A percentile compares a stretch with the other conserved stretches of the same genome.
Conservation (phyloP, 2,329 filamentous ascomycete genomes). For the Calcarisporium arbuscula region DNA sequence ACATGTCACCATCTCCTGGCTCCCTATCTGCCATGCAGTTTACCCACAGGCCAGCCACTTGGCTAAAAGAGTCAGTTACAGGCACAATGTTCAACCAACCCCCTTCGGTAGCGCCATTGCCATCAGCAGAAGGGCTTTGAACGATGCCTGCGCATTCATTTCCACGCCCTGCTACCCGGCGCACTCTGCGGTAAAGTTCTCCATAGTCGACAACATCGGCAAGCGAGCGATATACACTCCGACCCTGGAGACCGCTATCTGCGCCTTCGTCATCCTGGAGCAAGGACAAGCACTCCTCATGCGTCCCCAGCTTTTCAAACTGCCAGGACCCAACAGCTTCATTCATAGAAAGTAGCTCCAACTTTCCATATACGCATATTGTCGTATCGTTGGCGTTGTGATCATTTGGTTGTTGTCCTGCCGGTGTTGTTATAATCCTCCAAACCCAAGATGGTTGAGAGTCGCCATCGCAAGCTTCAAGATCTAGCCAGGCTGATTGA, state of each 20-base stretch:
- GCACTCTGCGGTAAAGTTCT: conserved; percentile 17
- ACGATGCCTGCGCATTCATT: conserved; percentile 24
- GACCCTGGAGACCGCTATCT: conserved; percentile 27
- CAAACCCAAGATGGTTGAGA: not conserved
- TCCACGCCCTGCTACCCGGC: conserved; percentile 19
- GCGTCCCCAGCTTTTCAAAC: conserved; percentile 19
- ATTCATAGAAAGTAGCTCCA: too few relatives aligned
- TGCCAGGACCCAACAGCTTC: too few relatives aligned
- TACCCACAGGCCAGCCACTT: conserved; percentile 29
- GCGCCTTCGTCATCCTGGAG: conserved; percentile 17
- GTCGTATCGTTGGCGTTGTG: conserved; percentile 2
- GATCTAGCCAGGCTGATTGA: conserved; percentile 19
- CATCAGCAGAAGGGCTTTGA: too few relatives aligned
- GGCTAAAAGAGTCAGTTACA: conserved; percentile 29
- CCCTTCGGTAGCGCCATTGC: too few relatives aligned
- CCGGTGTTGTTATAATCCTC: conserved; percentile 1
- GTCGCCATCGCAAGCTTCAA: not conserved
- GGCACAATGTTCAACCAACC: conserved; percentile 12
- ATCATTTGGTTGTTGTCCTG: too few relatives aligned
- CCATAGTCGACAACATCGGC: conserved; percentile 27
- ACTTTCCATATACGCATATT: too few relatives aligned
- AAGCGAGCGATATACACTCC: conserved; percentile 30
- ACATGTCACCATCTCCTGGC: conserved; percentile 23
- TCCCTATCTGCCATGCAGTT: conserved; percentile 26
- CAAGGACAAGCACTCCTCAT: conserved; percentile 21